phyloP scores from a whole-genome alignment of 2,329 filamentous ascomycete species.

The Pseudodiploospora longispora region DNA sequence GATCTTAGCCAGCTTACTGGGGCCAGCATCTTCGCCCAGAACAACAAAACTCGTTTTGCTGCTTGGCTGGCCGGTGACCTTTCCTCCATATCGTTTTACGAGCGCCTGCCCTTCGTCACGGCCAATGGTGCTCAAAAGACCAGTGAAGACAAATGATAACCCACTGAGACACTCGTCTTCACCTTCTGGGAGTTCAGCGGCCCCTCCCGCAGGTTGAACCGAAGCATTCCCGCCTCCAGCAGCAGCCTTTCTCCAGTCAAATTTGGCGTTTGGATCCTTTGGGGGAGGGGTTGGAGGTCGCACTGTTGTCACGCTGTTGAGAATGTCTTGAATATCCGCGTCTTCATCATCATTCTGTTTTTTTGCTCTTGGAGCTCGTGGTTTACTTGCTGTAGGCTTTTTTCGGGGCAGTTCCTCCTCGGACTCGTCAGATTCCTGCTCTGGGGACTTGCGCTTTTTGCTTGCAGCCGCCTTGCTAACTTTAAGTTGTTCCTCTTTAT shows the following conservation, averaged over 20 bases:
- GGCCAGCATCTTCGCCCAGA: slow-evolving; percentile 82
- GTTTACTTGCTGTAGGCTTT: slow-evolving; percentile 49
- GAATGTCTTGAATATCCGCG: slow-evolving; percentile 67
- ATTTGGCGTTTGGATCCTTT: slow-evolving; percentile 63
- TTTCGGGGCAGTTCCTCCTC: slow-evolving; percentile 51
- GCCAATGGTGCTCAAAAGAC: slow-evolving; percentile 69
- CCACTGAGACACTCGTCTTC: slow-evolving; percentile 85
- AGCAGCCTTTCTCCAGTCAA: slow-evolving; percentile 62
- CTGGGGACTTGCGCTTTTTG: slow-evolving; percentile 53
- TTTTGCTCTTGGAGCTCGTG: slow-evolving; percentile 52
- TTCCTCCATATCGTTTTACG: slow-evolving; percentile 90
- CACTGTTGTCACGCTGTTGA: slow-evolving; percentile 79
- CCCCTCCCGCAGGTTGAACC: slow-evolving; percentile 51
- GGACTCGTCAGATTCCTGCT: slow-evolving; percentile 47
- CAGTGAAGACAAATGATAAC: slow-evolving; percentile 91
- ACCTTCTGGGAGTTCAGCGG: slow-evolving; percentile 69
- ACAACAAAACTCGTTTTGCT: slow-evolving; percentile 93
- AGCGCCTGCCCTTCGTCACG: slow-evolving; percentile 79
- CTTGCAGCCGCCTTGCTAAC: slow-evolving; percentile 21
- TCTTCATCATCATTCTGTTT: slow-evolving; percentile 61
- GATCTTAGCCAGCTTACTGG: slow-evolving; percentile 87
- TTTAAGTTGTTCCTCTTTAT: slow-evolving; percentile 19
- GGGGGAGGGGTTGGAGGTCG: slow-evolving; percentile 76
- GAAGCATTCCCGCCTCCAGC: slow-evolving; percentile 52
- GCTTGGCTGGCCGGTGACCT: slow-evolving; percentile 77